These are phyloP conservation scores for Phytophthora sojae DNA, from an alignment of 352 stramenopile genomes.

Conservation along the genomic window DNA sequence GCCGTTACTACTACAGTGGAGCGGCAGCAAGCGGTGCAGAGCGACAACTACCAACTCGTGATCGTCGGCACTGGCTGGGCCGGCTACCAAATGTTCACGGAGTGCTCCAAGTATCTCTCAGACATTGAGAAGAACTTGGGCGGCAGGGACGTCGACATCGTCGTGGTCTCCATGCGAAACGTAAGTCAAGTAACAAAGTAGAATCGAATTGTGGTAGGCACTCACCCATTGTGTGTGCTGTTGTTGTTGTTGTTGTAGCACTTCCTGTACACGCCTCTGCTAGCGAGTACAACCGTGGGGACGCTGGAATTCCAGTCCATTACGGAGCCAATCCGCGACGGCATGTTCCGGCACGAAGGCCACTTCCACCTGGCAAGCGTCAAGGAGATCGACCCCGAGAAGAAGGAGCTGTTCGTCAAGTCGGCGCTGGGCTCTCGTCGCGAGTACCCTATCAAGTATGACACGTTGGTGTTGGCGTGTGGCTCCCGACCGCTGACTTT, in stretches of 20 bases:
- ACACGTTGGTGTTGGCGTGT: conserved; percentile 93
- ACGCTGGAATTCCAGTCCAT: conserved; percentile 98
- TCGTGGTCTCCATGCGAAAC: conserved; percentile 80
- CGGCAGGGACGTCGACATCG: conserved; percentile 63
- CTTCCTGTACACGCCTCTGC: conserved; percentile 98
- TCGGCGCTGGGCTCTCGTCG: conserved; percentile 57
- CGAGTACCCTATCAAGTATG: conserved; percentile 89
- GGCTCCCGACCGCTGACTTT: conserved; percentile 96
- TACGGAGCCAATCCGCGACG: conserved; percentile 94
- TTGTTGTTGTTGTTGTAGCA: conserved; percentile 77
- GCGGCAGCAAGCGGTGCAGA: conserved; percentile 22
- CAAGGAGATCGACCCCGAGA: conserved; percentile 74
- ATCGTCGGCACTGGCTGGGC: conserved; percentile 84
- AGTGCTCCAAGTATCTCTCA: conserved; percentile 72
- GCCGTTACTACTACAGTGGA: not conserved
- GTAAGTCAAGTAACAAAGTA: conserved; percentile 40
- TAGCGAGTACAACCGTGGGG: conserved; percentile 93
- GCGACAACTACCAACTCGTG: conserved; percentile 74
- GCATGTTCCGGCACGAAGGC: conserved; percentile 69
- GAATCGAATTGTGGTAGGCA: not conserved
- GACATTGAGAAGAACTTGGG: conserved; percentile 69
- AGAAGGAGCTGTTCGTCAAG: conserved; percentile 76
- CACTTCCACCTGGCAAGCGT: conserved; percentile 81
- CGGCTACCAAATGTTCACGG: conserved; percentile 71
- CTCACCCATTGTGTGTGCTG: not conserved